phyloP scores from a whole-genome alignment of 371 early-diverging fungal species.

The Mortierella sp. region DNA sequence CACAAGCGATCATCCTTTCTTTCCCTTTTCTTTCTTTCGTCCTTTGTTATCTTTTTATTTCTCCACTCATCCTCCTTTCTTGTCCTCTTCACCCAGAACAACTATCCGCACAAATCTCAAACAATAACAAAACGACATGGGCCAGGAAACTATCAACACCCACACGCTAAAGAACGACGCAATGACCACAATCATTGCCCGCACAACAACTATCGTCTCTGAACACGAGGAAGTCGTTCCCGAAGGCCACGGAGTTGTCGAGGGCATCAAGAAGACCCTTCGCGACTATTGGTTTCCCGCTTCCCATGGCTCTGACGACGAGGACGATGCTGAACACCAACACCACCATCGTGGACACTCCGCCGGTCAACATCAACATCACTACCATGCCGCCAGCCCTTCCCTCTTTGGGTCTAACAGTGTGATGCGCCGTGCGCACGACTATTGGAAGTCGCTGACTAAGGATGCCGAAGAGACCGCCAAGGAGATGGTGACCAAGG shows the following conservation, averaged over 20 bases:
- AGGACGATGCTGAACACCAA: constrained; percentile 7
- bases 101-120: not conserved
- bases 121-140: constrained; percentile 16
- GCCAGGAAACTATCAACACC: constrained; percentile 35
- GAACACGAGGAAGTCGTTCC: constrained; percentile 37
- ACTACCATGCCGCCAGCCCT: constrained; percentile 12
- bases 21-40: not conserved
- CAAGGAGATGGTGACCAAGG: constrained; percentile 38
- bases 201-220: constrained; percentile 47
- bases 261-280: constrained; percentile 39
- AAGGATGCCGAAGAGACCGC: constrained; percentile 41
- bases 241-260: constrained; percentile 10
- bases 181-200: constrained; percentile 41
- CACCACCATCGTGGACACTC: not conserved
- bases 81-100: not conserved
- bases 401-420: constrained; percentile 18
- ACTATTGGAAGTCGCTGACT: constrained; percentile 54
- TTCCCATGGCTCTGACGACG: constrained; percentile 6
- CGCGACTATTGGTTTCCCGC: constrained; percentile 51
- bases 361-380: not conserved
- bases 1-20: not conserved
- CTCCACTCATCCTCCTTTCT: not conserved
- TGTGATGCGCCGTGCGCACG: constrained; percentile 49
- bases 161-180: constrained; percentile 45
- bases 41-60: not conserved